A percentile compares a stretch with the other conserved stretches of the same genome.
Evolutionary conservation across 257 asterid species (phyloP).

Genomic region (Paulownia fortunei): DNA sequence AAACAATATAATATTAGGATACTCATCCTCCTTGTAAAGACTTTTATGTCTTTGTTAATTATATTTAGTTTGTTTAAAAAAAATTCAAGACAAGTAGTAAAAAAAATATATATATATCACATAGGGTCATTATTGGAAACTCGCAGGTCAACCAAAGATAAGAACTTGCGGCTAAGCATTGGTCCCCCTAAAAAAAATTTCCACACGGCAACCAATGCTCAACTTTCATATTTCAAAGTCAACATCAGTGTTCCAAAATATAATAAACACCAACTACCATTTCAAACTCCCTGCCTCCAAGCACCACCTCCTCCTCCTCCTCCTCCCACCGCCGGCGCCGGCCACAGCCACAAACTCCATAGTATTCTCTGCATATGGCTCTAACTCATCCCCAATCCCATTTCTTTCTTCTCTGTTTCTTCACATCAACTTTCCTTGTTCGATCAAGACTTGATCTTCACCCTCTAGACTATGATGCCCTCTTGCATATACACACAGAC

Average conservation of each 20-base stretch:
- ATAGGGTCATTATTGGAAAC: constrained; percentile 28
- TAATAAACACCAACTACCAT: constrained; percentile 24
- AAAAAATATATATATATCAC: not conserved
- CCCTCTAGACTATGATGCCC: constrained; percentile 62
- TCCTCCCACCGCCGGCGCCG: constrained; percentile 26
- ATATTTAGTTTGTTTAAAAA: too few species aligned
- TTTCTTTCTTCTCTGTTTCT: constrained; percentile 45
- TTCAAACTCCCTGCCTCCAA: constrained; percentile 31
- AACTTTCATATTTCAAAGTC: constrained; percentile 21
- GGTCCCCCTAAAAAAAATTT: constrained; percentile 16
- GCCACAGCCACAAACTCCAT: not conserved
- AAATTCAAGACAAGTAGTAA: too few species aligned
- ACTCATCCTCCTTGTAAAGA: too few species aligned
- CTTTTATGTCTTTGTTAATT: too few species aligned
- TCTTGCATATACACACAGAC: constrained; percentile 49
- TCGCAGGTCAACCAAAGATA: constrained; percentile 30
- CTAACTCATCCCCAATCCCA: constrained; percentile 34
- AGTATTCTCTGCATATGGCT: constrained; percentile 50
- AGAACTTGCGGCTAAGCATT: not conserved
- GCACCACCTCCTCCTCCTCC: constrained; percentile 24
- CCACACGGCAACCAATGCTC: constrained; percentile 25
- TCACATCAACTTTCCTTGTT: constrained; percentile 46
- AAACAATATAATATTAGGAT: too few species aligned
- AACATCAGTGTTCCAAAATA: constrained; percentile 21
- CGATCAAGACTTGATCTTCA: constrained; percentile 58